Evolutionary conservation across 768 basidiomycete species (phyloP), one percentile per base, ranked within the genome.

Genomic region (Filobasidium wieringae): DNA sequence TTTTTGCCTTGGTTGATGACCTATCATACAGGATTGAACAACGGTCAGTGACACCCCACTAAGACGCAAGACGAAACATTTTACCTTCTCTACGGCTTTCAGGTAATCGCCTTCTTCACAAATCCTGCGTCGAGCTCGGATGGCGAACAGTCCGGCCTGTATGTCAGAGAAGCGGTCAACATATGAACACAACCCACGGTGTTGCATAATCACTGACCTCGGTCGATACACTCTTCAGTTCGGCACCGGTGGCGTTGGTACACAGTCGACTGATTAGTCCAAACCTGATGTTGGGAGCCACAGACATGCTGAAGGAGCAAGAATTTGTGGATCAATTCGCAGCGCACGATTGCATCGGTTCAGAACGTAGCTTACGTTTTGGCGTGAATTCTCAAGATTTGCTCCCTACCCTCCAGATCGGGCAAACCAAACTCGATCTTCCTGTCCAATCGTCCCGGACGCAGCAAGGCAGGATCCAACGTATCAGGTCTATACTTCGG

Each of bases 71-170:
- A 26, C 4, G 29, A 5, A 26, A 47, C 22, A 26, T 14, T 27
- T 4, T 58, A 99, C 95, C 77, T 97, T 97, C 79, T 99, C 95
- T 2, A 99, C 93, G 11, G 91, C 87, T 63, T 95, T 91, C 71
- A 99, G 77, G 77, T 96, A 99, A 75, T 99, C 95, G 55, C 89
- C 85, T 72, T 99, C 95, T 5, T 90, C 90, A 0, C 92, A 91
- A 0, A 97, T 90, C 74, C 97, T 97, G 75, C 95, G 80, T 66
- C 95, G 80, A 43, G 89, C 87, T 59, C 95, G 86, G 69, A 99
- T 99, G 1, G 95, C 93, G 76, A 93, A 99, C 95, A 99, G 97
- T n/a, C 95, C 95, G 49, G 95, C 95, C 86, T 88, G 62, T 26
- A 59, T 50, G 12, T 27, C 53, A 34, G 4, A 55, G 22, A 34